phyloP scores from a whole-genome alignment of 192 early-diverging fungal genomes.

The Podila clonocystis region DNA sequence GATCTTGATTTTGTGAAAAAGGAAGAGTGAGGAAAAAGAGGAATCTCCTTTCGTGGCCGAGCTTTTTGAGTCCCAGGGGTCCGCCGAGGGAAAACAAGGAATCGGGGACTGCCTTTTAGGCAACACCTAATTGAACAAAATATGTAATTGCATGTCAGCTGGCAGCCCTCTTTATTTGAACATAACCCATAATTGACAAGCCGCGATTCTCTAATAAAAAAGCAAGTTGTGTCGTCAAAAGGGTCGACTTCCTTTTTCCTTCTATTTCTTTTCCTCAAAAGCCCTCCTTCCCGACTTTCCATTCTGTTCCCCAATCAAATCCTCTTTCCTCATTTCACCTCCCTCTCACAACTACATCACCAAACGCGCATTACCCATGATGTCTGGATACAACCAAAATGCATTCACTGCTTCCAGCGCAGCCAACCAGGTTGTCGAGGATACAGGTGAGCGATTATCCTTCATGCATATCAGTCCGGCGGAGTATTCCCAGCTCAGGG shows the following conservation, averaged over 20 bases:
- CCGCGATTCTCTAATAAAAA: no score
- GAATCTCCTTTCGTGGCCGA: background rate
- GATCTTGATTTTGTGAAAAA: constrained; percentile 6
- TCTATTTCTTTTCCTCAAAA: no score
- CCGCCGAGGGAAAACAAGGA: background rate
- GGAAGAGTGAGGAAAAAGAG: background rate
- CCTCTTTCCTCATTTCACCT: background rate
- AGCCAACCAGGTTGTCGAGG: constrained; percentile 62
- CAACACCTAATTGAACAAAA: no score
- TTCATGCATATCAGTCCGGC: background rate
- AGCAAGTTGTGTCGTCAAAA: no score
- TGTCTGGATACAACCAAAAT: constrained; percentile 22
- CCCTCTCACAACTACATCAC: background rate
- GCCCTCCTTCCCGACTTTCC: background rate
- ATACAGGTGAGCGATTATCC: constrained; percentile 51
- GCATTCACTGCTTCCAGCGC: constrained; percentile 48
- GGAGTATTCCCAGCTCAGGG: no score
- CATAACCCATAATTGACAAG: no score
- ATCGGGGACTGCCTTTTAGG: no score
- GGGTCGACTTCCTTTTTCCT: no score
- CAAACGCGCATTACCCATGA: background rate
- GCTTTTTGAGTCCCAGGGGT: background rate
- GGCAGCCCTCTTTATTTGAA: no score
- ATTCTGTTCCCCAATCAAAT: background rate
- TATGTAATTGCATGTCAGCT: no score